Conservation (phyloP, 345 rosid genomes). For the Populus alba region DNA sequence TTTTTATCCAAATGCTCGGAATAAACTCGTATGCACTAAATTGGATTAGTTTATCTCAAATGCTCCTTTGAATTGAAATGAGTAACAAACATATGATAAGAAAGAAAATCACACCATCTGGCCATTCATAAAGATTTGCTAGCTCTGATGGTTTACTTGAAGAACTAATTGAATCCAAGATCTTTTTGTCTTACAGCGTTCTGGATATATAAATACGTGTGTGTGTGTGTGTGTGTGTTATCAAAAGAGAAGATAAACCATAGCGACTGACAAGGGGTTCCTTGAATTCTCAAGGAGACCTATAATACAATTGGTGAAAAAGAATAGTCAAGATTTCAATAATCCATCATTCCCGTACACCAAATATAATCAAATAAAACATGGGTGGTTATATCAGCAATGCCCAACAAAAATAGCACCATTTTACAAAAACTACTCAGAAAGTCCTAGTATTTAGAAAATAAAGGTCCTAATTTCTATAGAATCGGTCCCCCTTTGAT, state of each 20-base stretch:
- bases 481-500: background rate
- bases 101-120: background rate
- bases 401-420: background rate
- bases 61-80: background rate
- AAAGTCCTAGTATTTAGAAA: background rate
- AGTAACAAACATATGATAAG: background rate
- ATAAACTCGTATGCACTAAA: background rate
- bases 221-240: background rate
- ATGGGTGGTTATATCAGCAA: background rate
- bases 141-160: background rate
- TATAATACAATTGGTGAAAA: background rate
- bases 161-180: background rate
- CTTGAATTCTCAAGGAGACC: background rate
- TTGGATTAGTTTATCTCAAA: background rate
- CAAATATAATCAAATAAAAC: background rate
- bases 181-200: background rate
- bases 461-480: background rate
- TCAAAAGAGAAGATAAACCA: background rate
- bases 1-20: background rate
- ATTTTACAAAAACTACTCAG: background rate
- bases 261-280: background rate
- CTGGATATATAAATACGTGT: background rate
- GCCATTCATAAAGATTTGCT: background rate
- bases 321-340: background rate
- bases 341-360: background rate